Base-by-base conservation (phyloP, 2,329 filamentous ascomycete genomes). In the Proliferodiscus dingleyae region DNA sequence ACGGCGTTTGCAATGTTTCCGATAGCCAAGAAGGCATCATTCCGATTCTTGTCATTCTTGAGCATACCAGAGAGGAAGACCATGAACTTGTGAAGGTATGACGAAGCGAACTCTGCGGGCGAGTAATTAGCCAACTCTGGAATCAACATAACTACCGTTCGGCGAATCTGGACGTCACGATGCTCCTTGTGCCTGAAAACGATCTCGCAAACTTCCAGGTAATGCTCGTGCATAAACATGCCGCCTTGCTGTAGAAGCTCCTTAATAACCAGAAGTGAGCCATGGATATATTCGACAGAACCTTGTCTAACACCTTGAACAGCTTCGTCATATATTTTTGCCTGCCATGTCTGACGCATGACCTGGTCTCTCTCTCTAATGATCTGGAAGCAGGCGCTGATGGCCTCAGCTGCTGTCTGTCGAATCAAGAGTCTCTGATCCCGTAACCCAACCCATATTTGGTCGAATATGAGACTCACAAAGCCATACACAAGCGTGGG, bases 141-240 rank as follows among this genome's bases (percentile, higher is more conserved):
- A 43, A 98, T 95, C 46, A 96, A 82, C 43, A 87, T 77, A 29
- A 97, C 88, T 24, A 97, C 86, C 5, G 95, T 94, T 59, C 87
- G 86, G 44, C 91, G 80, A 56, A 97, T 93, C 28, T 89, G 85
- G 3, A 81, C 72, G 57, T 98, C 94, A 43, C 88, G 81, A 58
- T 97, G 89, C 57, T 98, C 93, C 66, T 95, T 95, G 65, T 95
- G 87, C 51, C 87, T 85, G 54, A 91, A 83, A 28, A 96, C 87
- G 52, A 93, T 90, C 52, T 98, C 93, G 64, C 91, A 97, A 9
- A 89, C 85, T 57, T 95, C 88, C 47, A 85, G 81, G 66, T 97
- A 98, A 62, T 90, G 82, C 30, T 90, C 87, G 60, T 95, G 89
- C 93, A 98, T 97, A 67, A 95, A 98, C 91, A 98, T 98, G 58